phyloP scores from a whole-genome alignment of 179 eudicot species.

The Spinacia oleracea region DNA sequence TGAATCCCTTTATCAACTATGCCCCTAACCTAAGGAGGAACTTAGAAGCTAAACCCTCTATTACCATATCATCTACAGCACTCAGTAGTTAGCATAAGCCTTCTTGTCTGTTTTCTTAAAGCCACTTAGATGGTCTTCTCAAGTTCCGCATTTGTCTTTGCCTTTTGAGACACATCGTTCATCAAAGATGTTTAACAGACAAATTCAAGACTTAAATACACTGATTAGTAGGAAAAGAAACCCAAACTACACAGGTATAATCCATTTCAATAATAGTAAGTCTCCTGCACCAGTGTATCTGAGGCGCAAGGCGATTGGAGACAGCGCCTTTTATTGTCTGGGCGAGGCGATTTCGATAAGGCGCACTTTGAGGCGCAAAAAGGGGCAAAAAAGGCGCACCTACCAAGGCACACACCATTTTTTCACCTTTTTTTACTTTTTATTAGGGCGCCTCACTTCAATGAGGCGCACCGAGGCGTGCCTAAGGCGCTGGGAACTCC shows the following conservation, averaged over 20 bases:
- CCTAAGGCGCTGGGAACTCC: no score
- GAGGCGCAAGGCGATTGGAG: no score
- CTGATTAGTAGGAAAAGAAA: neutral
- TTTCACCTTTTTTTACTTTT: no score
- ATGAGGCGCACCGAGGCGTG: no score
- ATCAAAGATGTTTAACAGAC: neutral
- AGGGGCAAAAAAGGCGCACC: no score
- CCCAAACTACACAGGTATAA: neutral
- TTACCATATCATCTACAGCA: neutral
- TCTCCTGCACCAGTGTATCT: no score
- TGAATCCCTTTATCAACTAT: neutral
- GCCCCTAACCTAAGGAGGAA: neutral
- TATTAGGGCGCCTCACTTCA: no score
- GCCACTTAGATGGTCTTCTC: neutral
- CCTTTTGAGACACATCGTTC: neutral
- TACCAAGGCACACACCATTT: no score
- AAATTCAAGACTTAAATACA: neutral
- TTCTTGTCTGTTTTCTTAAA: neutral
- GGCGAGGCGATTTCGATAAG: no score
- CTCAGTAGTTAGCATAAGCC: neutral
- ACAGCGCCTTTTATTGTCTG: no score
- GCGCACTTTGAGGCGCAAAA: no score
- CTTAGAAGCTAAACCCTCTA: neutral
- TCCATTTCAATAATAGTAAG: no score
- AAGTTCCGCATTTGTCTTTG: neutral